A percentile compares a stretch with the other conserved stretches of the same genome.
Evolutionary conservation across 257 asterid genomes (phyloP).

Genomic region (Nicotiana noctiflora): DNA sequence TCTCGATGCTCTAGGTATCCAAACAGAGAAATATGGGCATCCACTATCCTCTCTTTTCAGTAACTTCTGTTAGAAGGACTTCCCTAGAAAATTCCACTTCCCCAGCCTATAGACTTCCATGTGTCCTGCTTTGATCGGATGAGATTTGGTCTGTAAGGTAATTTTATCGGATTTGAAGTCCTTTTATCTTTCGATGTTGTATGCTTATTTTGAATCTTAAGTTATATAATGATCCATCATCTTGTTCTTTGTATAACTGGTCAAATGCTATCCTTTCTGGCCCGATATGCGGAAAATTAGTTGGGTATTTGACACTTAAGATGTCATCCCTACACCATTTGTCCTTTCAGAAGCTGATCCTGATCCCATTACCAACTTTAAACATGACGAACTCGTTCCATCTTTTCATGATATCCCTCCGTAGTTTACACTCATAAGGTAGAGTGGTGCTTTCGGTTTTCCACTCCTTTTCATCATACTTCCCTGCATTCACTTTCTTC

Average conservation of each 20-base stretch:
- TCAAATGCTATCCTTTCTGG: not conserved
- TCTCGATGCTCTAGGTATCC: not conserved
- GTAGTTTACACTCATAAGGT: not conserved
- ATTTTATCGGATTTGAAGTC: not conserved
- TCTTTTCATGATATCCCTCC: not conserved
- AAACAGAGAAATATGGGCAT: not conserved
- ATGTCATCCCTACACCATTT: not conserved
- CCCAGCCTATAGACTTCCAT: not conserved
- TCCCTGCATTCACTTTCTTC: conserved; percentile 1
- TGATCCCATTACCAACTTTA: not conserved
- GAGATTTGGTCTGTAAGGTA: not conserved
- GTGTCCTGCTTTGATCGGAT: not conserved
- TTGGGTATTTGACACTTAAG: not conserved
- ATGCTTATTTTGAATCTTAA: not conserved
- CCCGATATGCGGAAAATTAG: not conserved
- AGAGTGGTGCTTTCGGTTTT: not conserved
- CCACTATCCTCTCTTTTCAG: not conserved
- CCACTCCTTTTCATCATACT: not conserved
- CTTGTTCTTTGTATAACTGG: not conserved
- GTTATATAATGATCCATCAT: not conserved
- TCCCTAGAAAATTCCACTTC: not conserved
- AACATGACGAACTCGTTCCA: not conserved
- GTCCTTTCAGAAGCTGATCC: not conserved
- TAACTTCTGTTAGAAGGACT: not conserved
- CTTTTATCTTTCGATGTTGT: not conserved